These are phyloP conservation scores for Mycena filopes DNA, from an alignment of 768 basidiomycete genomes.

Conservation along the genomic window DNA sequence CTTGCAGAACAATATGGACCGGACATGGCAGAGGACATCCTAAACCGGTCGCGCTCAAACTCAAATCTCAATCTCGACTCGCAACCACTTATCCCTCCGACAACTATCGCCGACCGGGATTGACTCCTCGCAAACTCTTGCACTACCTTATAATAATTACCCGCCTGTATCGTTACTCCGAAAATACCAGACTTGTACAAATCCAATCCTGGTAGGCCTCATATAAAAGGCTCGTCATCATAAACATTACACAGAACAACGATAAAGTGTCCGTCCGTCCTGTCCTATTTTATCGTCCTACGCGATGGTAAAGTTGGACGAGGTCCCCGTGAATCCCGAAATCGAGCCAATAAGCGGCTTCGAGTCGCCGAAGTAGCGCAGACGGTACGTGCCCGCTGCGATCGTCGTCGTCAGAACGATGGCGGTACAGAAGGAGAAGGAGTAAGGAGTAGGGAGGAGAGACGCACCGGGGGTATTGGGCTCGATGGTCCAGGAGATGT, in stretches of 20 bases:
- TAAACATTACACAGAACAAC: neutral
- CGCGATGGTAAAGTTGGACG: conserved; percentile 69
- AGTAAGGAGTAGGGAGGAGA: conserved; percentile 1
- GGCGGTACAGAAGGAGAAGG: conserved; percentile 3
- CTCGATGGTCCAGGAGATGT: conserved; percentile 78
- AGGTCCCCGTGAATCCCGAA: conserved; percentile 68
- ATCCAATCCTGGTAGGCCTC: no score
- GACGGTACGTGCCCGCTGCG: conserved; percentile 78
- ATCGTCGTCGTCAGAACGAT: no score
- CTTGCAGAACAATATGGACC: conserved; percentile 72
- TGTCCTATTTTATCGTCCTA: neutral
- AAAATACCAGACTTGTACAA: no score
- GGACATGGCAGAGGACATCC: conserved; percentile 50
- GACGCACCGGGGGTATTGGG: conserved; percentile 62
- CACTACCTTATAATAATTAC: no score
- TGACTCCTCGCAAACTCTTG: neutral
- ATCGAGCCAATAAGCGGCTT: conserved; percentile 75
- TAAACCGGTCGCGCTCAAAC: conserved; percentile 19
- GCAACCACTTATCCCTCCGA: neutral
- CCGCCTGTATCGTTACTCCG: no score
- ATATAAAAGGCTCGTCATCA: neutral
- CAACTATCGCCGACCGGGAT: neutral
- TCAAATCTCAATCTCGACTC: conserved; percentile 9
- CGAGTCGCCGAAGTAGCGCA: conserved; percentile 80
- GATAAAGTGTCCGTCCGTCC: neutral